These are phyloP conservation scores for Centella asiatica DNA, from an alignment of 129 eudicot species.

Conservation along the genomic window DNA sequence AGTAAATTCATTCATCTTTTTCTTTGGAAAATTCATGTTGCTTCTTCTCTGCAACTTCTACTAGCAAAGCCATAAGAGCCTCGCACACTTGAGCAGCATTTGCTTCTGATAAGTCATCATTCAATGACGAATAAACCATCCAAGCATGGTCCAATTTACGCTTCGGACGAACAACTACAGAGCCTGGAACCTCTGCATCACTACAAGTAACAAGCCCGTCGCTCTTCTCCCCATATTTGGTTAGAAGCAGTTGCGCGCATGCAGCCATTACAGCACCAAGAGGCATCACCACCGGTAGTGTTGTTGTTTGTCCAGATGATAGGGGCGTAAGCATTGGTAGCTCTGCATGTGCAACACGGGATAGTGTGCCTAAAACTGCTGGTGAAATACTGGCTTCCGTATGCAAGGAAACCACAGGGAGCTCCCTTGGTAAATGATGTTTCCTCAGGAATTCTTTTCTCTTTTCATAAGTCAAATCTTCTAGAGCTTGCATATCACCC, in stretches of 20 bases:
- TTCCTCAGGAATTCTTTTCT: constrained; percentile 58
- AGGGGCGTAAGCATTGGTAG: constrained; percentile 49
- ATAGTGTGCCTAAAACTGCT: constrained; percentile 68
- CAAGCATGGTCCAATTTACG: constrained; percentile 91
- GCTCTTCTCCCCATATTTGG: constrained; percentile 76
- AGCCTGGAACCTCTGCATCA: constrained; percentile 98
- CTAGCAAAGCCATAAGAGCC: constrained; percentile 63
- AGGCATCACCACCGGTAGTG: constrained; percentile 78
- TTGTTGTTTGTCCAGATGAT: constrained; percentile 41
- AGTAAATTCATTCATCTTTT: constrained; percentile 41
- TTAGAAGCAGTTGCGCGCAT: constrained; percentile 78
- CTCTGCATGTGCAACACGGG: constrained; percentile 89
- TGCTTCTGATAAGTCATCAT: constrained; percentile 67
- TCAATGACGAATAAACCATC: constrained; percentile 88
- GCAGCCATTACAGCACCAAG: constrained; percentile 97
- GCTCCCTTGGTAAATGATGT: constrained; percentile 55
- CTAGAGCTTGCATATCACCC: constrained; percentile 96
- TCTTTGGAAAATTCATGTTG: constrained; percentile 28
- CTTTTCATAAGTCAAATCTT: constrained; percentile 75
- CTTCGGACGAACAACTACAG: constrained; percentile 79
- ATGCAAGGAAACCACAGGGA: constrained; percentile 77
- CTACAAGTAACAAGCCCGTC: constrained; percentile 93
- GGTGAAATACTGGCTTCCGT: constrained; percentile 92
- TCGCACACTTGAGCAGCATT: constrained; percentile 92
- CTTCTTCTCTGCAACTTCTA: constrained; percentile 63